Evolutionary conservation across 441 rosid species (phyloP).

Genomic region (Theobroma grandiflorum): DNA sequence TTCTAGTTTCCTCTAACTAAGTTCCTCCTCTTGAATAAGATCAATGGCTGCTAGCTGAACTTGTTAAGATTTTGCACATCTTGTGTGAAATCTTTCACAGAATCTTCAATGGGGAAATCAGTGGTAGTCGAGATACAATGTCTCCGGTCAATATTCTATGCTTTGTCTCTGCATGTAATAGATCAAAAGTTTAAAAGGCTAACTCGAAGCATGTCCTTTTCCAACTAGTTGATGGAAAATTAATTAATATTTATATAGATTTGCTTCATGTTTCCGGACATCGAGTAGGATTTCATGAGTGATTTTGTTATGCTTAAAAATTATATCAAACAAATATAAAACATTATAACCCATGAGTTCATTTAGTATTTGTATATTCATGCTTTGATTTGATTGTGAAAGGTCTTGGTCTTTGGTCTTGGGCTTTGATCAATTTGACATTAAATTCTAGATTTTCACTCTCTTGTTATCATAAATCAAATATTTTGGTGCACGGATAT

Average conservation of each 20-base stretch:
- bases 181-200: neutral
- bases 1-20: constrained; percentile 1
- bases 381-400: neutral
- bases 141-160: constrained; percentile 15
- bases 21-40: neutral
- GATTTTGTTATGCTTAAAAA: neutral
- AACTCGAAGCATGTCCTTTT: constrained; percentile 9
- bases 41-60: constrained; percentile 7
- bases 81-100: constrained; percentile 11
- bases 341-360: neutral
- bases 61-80: constrained; percentile 25
- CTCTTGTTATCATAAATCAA: neutral
- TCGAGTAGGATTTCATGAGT: constrained; percentile 6
- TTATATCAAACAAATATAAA: neutral
- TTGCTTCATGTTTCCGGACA: constrained; percentile 28
- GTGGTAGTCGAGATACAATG: constrained; percentile 23
- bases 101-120: constrained; percentile 21
- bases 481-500: neutral
- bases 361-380: neutral
- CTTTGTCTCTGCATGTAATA: neutral
- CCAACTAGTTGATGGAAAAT: neutral
- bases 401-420: neutral
- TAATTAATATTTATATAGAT: neutral
- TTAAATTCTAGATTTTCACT: neutral
- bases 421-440: neutral